Evolutionary conservation across 2,329 filamentous ascomycete genomes (phyloP).

Genomic region (Metarhizium robertsii): DNA sequence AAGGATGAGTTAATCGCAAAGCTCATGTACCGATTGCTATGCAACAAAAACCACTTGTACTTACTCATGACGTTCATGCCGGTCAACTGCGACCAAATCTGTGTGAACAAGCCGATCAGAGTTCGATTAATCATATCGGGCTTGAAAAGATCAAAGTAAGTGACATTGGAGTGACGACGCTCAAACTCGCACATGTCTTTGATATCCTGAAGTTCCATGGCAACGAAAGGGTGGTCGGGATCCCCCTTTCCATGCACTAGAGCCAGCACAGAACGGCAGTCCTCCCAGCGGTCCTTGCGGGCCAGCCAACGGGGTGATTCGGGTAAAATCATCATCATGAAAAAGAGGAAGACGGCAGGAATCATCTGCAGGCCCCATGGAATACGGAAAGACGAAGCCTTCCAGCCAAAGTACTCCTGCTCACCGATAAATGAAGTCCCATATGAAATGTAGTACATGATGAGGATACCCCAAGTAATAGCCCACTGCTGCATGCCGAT

Average conservation of each 20-base stretch:
- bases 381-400: conserved; percentile 49
- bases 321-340: conserved; percentile 50
- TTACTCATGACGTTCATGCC: conserved; percentile 51
- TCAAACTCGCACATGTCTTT: conserved; percentile 67
- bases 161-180: conserved; percentile 56
- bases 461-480: conserved; percentile 57
- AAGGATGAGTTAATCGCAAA: not conserved
- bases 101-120: conserved; percentile 39
- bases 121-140: conserved; percentile 54
- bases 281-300: conserved; percentile 49
- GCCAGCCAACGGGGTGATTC: conserved; percentile 59
- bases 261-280: conserved; percentile 41
- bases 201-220: conserved; percentile 62
- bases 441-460: conserved; percentile 62
- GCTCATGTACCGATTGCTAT: not conserved
- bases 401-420: conserved; percentile 20
- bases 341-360: conserved; percentile 48
- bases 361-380: conserved; percentile 59
- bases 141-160: conserved; percentile 62
- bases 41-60: conserved; percentile 8
- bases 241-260: conserved; percentile 61
- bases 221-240: conserved; percentile 53
- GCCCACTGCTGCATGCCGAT: conserved; percentile 67
- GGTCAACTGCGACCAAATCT: conserved; percentile 48
- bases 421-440: conserved; percentile 51